Percentiles rank a stretch among this genome's conserved stretches.
These are phyloP conservation scores for Cryoendolithus antarcticus DNA, from an alignment of 2,329 filamentous ascomycete species.

Conservation along the genomic window DNA sequence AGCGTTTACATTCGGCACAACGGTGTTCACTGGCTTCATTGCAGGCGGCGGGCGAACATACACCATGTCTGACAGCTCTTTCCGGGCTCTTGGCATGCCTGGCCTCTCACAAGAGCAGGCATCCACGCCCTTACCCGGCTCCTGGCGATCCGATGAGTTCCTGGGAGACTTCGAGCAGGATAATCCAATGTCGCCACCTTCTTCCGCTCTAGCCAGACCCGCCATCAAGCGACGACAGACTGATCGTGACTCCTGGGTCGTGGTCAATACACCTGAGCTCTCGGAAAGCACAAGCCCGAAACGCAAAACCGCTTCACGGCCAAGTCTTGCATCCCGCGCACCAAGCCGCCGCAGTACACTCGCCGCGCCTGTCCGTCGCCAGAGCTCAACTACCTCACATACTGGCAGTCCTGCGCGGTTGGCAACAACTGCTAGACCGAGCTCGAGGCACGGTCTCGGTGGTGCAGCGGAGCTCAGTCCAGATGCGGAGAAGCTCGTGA, in stretches of 20 bases:
- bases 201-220: slow-evolving; percentile 10
- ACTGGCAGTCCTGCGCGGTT: slow-evolving; percentile 25
- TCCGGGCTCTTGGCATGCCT: no score
- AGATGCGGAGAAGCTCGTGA: slow-evolving; percentile 63
- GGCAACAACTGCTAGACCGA: background rate
- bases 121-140: slow-evolving; percentile 40
- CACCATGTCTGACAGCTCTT: no score
- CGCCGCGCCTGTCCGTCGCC: slow-evolving; percentile 27
- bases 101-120: slow-evolving; percentile 1
- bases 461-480: slow-evolving; percentile 27
- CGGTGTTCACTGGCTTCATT: slow-evolving; percentile 69
- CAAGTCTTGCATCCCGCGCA: slow-evolving; percentile 1
- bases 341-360: slow-evolving; percentile 18
- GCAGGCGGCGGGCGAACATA: slow-evolving; percentile 56
- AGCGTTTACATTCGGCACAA: slow-evolving; percentile 71
- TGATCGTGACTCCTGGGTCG: slow-evolving; percentile 36
- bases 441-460: slow-evolving; percentile 6
- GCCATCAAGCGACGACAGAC: slow-evolving; percentile 34
- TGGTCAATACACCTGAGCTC: slow-evolving; percentile 35
- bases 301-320: slow-evolving; percentile 9
- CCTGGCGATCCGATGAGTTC: slow-evolving; percentile 39
- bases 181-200: slow-evolving; percentile 25
- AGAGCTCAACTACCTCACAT: slow-evolving; percentile 14
- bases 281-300: slow-evolving; percentile 37
- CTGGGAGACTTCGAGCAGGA: slow-evolving; percentile 32